phyloP scores from a whole-genome alignment of 352 stramenopile species.

The Plasmopara viticola region DNA sequence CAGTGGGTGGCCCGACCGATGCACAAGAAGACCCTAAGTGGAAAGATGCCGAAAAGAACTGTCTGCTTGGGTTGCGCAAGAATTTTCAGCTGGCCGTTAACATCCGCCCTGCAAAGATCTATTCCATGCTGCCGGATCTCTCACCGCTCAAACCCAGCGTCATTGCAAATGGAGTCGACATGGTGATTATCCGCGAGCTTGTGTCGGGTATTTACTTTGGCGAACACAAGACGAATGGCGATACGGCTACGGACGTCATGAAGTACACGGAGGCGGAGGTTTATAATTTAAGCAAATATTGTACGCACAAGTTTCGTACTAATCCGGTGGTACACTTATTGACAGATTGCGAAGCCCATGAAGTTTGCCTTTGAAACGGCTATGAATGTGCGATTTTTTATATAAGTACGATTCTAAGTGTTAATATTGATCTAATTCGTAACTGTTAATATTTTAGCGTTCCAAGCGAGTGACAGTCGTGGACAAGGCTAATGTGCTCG shows the following conservation, averaged over 20 bases:
- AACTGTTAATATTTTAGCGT: slow-evolving; percentile 67
- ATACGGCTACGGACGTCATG: slow-evolving; percentile 92
- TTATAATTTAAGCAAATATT: background rate
- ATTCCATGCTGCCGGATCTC: slow-evolving; percentile 95
- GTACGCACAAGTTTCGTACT: background rate
- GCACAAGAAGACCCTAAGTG: slow-evolving; percentile 84
- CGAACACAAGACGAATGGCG: slow-evolving; percentile 65
- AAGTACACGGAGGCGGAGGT: slow-evolving; percentile 95
- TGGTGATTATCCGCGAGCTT: slow-evolving; percentile 98
- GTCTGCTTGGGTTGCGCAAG: slow-evolving; percentile 96
- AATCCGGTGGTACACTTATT: too few relatives aligned
- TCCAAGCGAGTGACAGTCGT: slow-evolving; percentile 94
- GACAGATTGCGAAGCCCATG: slow-evolving; percentile 66
- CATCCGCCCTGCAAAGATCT: slow-evolving; percentile 96
- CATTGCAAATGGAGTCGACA: slow-evolving; percentile 93
- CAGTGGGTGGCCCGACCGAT: slow-evolving; percentile 94
- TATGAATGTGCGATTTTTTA: slow-evolving; percentile 37
- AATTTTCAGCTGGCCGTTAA: slow-evolving; percentile 97
- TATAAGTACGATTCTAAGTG: background rate
- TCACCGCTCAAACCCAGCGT: slow-evolving; percentile 97
- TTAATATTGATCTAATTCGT: background rate
- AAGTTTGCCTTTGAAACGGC: slow-evolving; percentile 84
- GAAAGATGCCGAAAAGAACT: slow-evolving; percentile 92
- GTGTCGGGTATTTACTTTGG: slow-evolving; percentile 99
- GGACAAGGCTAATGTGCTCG: slow-evolving; percentile 99